Evolutionary conservation across 148 eudicot genomes (phyloP).

Genomic region (Limonium bicolor): DNA sequence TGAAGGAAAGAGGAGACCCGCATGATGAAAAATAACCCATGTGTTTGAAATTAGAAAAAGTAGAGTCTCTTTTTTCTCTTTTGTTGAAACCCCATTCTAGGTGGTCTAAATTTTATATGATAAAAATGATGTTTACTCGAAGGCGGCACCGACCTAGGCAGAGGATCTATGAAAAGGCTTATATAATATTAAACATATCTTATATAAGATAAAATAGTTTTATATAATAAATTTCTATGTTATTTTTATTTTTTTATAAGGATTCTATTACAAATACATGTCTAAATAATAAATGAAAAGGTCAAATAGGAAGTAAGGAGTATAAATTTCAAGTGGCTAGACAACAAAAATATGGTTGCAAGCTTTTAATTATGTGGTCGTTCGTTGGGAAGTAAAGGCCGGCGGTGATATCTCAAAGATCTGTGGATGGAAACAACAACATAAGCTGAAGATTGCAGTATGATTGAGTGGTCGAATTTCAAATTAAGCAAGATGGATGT

Average conservation of each 20-base stretch:
- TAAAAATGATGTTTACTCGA: neutral
- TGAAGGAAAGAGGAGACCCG: no score
- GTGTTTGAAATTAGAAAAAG: neutral
- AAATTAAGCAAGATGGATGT: slow-evolving; percentile 7
- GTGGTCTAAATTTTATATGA: neutral
- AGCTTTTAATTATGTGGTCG: slow-evolving; percentile 1
- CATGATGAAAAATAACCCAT: slow-evolving; percentile 3
- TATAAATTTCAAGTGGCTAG: neutral
- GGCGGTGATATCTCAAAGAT: slow-evolving; percentile 1
- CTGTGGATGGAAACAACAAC: slow-evolving; percentile 13
- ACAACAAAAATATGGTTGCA: slow-evolving; percentile 4
- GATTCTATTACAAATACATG: no score
- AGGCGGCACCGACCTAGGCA: no score
- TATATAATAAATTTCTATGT: no score
- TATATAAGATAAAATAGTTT: no score
- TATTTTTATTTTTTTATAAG: no score
- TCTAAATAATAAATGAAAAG: no score
- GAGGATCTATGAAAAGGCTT: neutral
- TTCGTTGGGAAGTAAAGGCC: slow-evolving; percentile 1
- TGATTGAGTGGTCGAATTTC: slow-evolving; percentile 2
- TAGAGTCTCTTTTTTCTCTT: no score
- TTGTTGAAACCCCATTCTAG: neutral
- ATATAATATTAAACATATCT: neutral
- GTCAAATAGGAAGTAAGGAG: no score
- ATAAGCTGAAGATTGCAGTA: slow-evolving; percentile 4